phyloP scores from a whole-genome alignment of 2,329 filamentous ascomycete genomes.

The Botrytis fabae region DNA sequence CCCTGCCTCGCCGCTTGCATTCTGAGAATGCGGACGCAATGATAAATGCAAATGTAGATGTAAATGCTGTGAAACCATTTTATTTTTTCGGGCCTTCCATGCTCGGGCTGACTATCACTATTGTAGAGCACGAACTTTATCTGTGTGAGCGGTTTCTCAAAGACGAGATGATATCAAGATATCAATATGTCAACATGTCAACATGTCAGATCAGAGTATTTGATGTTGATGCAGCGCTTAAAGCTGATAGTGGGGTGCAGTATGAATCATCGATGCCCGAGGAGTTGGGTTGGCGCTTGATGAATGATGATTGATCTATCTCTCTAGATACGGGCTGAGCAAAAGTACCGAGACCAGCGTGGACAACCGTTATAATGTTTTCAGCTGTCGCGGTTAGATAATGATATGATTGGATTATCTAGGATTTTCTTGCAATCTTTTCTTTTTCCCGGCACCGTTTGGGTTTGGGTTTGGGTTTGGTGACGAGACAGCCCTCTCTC shows the following conservation, averaged over 20 bases:
- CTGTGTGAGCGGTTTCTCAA: not conserved
- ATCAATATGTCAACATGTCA: not conserved
- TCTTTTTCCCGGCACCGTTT: not conserved
- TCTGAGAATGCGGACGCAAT: not conserved
- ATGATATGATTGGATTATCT: slow-evolving; percentile 6
- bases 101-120: slow-evolving; percentile 2
- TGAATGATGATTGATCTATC: not conserved
- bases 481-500: slow-evolving; percentile 3
- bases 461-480: not conserved
- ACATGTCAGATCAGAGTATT: not conserved
- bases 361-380: not conserved
- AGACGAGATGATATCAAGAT: not conserved
- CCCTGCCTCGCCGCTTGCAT: slow-evolving; percentile 2
- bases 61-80: slow-evolving; percentile 4
- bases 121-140: not conserved
- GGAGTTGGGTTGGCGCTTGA: slow-evolving; percentile 1
- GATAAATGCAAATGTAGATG: not conserved
- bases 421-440: not conserved
- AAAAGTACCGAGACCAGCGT: not conserved
- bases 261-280: slow-evolving; percentile 6
- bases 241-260: not conserved
- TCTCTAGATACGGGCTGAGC: not conserved
- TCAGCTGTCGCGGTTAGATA: slow-evolving; percentile 19
- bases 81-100: slow-evolving; percentile 8
- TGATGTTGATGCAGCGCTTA: slow-evolving; percentile 8